Percentiles rank a stretch among this genome's conserved stretches.
Evolutionary conservation across 768 basidiomycete genomes (phyloP).

Genomic region (Naganishia kalamii): DNA sequence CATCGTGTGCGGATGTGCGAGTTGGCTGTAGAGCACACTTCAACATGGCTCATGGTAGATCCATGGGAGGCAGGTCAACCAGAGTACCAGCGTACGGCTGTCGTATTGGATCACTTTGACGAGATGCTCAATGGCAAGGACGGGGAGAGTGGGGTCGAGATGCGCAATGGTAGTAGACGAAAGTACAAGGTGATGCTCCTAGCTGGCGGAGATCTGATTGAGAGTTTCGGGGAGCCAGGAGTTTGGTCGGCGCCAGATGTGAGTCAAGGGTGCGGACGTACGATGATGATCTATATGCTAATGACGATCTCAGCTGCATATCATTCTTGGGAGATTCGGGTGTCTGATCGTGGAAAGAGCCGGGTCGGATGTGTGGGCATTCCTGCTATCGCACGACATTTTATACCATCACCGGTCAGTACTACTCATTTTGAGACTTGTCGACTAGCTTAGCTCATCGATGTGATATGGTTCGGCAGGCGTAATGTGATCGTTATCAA

Average conservation of each 20-base stretch:
- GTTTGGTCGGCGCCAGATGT: conserved; percentile 95
- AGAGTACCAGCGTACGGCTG: conserved; percentile 84
- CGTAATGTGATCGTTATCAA: conserved; percentile 84
- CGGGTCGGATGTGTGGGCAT: conserved; percentile 68
- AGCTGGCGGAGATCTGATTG: conserved; percentile 95
- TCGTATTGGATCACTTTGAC: conserved; percentile 96
- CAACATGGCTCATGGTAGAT: conserved; percentile 93
- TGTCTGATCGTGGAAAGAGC: conserved; percentile 91
- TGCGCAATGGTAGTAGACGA: conserved; percentile 62
- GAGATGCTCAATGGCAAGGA: conserved; percentile 76
- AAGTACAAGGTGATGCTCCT: conserved; percentile 81
- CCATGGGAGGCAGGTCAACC: conserved; percentile 93
- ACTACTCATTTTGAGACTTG: not conserved
- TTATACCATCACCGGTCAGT: conserved; percentile 50
- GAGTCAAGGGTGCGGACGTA: conserved; percentile 44
- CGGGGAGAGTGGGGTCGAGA: conserved; percentile 62
- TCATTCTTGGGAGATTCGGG: conserved; percentile 91
- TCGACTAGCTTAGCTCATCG: not conserved
- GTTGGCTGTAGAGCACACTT: conserved; percentile 81
- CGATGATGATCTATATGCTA: not conserved
- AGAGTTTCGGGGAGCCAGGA: conserved; percentile 96
- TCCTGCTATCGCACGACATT: conserved; percentile 52
- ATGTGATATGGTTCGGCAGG: conserved; percentile 51
- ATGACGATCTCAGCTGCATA: conserved; percentile 79
- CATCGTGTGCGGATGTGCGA: conserved; percentile 72